Base-by-base conservation (phyloP, 2,329 filamentous ascomycete genomes). In the Penicillium sp. region DNA sequence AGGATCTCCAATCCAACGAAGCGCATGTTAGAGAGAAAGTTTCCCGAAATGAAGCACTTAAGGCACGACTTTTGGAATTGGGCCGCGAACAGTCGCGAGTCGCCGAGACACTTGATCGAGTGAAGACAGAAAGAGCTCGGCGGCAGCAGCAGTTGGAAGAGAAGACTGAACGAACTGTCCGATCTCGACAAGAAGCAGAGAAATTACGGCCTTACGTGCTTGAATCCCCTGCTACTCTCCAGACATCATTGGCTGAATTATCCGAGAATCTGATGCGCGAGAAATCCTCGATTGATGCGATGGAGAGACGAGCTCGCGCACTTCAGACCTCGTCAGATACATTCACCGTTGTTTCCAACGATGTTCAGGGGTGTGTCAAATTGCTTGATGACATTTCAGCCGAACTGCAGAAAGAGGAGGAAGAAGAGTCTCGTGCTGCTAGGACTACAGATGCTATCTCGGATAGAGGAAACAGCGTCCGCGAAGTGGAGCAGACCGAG, bases 171-270 rank as follows among this genome's bases (percentile, higher is more conserved):
- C 76, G 70, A 58, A 69, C 76, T 27, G 77, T 95, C 61, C 82
- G 84, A 47, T 81, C 90, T 42, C 85, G 89, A 68, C 89, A 94
- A 69, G 94, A 97, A 72, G 91, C 89, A 62, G 84, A 88, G 52
- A 97, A 97, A 74, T 77, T 99, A 56, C 84, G 90, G 51, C 94
- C 94, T 11, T 99, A 99, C 71, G 91, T 94, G 39, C 83, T 93
- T 53, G 91, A 97, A 70, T 95, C 89, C 65, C 91, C 93, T 0
- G 87, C 86, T 2, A 86, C 87, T 14, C 81, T 99, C 27, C 92
- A 97, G 72, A 83, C 88, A 30, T 88, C 87, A 41, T 78, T 99
- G 52, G 84, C 88, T 2, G 91, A 97, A 60, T 79, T 99, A 51
- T 90, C 86, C 58, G 88, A 90, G 66, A 90, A 86, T 44, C 80